Evolutionary conservation across 2,329 filamentous ascomycete species (phyloP).

Genomic region (Arthrinium phaeospermum): DNA sequence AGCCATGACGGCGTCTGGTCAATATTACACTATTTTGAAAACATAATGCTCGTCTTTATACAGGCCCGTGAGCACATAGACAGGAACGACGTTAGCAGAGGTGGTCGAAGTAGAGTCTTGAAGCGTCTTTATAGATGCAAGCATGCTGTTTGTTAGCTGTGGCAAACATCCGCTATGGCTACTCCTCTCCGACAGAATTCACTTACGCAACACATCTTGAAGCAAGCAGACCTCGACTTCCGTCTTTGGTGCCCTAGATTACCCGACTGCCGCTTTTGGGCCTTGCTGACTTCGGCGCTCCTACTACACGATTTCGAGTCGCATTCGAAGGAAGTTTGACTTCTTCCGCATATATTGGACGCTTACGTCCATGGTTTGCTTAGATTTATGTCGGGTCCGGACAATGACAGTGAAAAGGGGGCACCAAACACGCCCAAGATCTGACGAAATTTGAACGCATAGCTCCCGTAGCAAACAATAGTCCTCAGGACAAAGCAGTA

Average conservation of each 20-base stretch:
- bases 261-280: background rate
- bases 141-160: background rate
- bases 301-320: background rate
- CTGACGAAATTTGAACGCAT: background rate
- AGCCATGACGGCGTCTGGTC: constrained; percentile 14
- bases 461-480: background rate
- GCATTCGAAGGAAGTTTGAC: background rate
- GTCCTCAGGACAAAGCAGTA: background rate
- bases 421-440: background rate
- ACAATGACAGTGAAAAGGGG: background rate
- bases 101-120: background rate
- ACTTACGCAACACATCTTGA: background rate
- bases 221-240: background rate
- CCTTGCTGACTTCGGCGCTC: background rate
- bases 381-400: background rate
- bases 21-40: background rate
- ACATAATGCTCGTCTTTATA: background rate
- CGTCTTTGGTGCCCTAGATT: background rate
- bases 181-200: background rate
- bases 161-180: background rate
- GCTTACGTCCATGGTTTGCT: background rate
- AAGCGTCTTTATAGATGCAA: background rate
- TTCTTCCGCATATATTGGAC: background rate
- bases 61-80: background rate
- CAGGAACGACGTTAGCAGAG: background rate